Evolutionary conservation across 2,329 filamentous ascomycete genomes (phyloP), one percentile per base, ranked within the genome.

Genomic region (Knufia fluminis): DNA sequence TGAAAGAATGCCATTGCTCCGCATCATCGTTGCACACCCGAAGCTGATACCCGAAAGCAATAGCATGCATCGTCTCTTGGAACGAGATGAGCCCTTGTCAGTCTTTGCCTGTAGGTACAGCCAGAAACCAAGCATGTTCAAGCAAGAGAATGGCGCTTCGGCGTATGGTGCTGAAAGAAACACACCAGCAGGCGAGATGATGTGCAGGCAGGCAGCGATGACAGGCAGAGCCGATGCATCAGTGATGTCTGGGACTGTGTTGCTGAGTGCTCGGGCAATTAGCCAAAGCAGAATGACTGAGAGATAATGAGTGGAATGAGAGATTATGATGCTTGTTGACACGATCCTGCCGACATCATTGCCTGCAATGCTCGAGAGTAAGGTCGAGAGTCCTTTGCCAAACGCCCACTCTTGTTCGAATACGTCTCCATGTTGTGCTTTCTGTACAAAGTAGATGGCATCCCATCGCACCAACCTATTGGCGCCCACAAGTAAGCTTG

Each of bases 81-180:
- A 66, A 12, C 72, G 71, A 1, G 19, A 57, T 80, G 76, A 44
- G 61, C 39, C 56, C 54, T 51, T 56, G 48, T 31, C 55, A 49
- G 36, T 33, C 17, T 39, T 43, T 12, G 66, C 64, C 39, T 74
- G 71, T 1, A 78, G 77, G 63, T 91, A 92, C 42, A 84, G 64
- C 24, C 85, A 74, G 60, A 81, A 82, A 1, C 88, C 92, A 0
- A 74, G 58, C 59, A 96, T 86, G 35, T 85, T 85, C 28, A 95
- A 71, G 19, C 86, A 72, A 0, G 91, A 82, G 65, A 89, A 96
- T 0, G 83, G 66, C 54, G 85, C 80, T 69, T 98, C 92, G 8
- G 80, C 77, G 65, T 92, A 94, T 0, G 91, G 88, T 0, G 90
- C 84, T 0, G 85, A 90, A 16, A 98, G 77, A 63, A 98, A 97